phyloP scores from a whole-genome alignment of 495 filamentous ascomycete species.

The Penicillium simplicissimum region DNA sequence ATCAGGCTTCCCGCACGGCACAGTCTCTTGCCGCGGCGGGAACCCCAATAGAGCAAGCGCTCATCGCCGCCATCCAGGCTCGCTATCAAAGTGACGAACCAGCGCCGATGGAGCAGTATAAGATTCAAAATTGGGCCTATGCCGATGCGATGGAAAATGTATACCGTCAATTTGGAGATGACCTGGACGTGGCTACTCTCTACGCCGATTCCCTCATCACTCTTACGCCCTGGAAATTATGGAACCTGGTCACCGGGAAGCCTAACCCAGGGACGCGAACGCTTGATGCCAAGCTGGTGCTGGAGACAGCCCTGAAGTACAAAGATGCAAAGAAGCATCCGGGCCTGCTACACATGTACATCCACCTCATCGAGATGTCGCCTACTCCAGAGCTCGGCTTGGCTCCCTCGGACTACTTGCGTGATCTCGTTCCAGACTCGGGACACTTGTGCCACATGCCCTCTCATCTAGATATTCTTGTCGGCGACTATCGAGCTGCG shows the following conservation, averaged over 20 bases:
- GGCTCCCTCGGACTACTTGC: conserved; percentile 55
- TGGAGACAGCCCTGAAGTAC: conserved; percentile 52
- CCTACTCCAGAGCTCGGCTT: conserved; percentile 55
- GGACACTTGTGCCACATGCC: conserved; percentile 71
- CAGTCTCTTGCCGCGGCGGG: conserved; percentile 23
- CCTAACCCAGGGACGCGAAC: conserved; percentile 56
- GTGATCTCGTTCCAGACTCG: conserved; percentile 59
- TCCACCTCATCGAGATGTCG: conserved; percentile 73
- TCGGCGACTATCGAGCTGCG: conserved; percentile 61
- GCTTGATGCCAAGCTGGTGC: conserved; percentile 54
- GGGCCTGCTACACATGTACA: conserved; percentile 65
- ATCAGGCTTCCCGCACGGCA: conserved; percentile 44
- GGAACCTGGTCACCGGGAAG: conserved; percentile 59
- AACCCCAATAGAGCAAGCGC: conserved; percentile 52
- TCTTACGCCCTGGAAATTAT: conserved; percentile 63
- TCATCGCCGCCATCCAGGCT: conserved; percentile 54
- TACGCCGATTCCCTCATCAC: conserved; percentile 67
- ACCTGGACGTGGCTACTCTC: conserved; percentile 59
- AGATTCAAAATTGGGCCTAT: conserved; percentile 53
- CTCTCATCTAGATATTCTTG: conserved; percentile 62
- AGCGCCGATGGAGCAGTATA: conserved; percentile 38
- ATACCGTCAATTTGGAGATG: conserved; percentile 49
- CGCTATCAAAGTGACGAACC: conserved; percentile 50
- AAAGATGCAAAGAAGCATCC: conserved; percentile 48
- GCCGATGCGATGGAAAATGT: conserved; percentile 59